Percentiles rank a stretch among this genome's conserved stretches.
Conservation (phyloP, 345 rosid species). For the Eucalyptus albens region DNA sequence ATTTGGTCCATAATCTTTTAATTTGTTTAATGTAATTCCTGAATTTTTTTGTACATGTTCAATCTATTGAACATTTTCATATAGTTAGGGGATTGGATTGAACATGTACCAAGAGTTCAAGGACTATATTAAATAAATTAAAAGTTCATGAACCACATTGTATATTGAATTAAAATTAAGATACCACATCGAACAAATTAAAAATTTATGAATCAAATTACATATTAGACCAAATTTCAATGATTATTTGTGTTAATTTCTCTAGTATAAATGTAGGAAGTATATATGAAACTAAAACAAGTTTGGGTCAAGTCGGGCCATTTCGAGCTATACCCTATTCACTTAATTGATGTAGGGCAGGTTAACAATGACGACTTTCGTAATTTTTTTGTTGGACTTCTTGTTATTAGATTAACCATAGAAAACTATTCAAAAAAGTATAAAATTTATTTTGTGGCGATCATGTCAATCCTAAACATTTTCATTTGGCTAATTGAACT, state of each 20-base stretch:
- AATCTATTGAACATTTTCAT: too few species aligned
- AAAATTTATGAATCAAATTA: too few species aligned
- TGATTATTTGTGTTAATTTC: too few species aligned
- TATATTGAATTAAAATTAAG: too few species aligned
- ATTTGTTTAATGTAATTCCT: too few species aligned
- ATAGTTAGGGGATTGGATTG: accelerated
- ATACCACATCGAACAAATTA: too few species aligned
- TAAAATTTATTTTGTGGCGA: accelerated
- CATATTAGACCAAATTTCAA: too few species aligned
- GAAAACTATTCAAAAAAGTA: too few species aligned
- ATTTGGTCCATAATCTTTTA: accelerated
- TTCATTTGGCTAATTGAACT: too few species aligned
- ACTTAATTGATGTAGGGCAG: background rate
- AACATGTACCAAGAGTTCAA: too few species aligned
- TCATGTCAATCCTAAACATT: too few species aligned
- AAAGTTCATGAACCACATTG: accelerated
- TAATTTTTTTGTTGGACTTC: background rate
- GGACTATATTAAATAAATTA: too few species aligned
- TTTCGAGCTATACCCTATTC: background rate
- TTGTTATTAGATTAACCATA: background rate
- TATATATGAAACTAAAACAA: background rate
- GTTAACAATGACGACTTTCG: background rate
- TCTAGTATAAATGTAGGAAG: background rate
- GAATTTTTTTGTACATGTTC: accelerated
- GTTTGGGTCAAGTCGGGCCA: background rate